A percentile compares a stretch with the other conserved stretches of the same genome.
These are phyloP conservation scores for Ustilago shanxiensis DNA, from an alignment of 1,284 basidiomycete species.

Conservation along the genomic window DNA sequence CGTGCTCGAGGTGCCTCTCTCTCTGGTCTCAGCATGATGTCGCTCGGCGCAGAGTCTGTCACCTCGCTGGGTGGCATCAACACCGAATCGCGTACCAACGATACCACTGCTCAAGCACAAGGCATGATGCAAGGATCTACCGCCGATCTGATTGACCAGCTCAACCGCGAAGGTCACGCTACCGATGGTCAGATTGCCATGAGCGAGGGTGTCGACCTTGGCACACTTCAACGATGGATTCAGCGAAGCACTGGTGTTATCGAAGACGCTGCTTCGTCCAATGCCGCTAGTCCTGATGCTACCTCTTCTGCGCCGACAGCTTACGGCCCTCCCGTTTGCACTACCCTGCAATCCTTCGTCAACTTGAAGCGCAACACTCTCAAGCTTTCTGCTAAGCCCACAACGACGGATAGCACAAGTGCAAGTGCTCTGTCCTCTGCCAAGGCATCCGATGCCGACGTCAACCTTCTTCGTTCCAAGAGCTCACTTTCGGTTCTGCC, in stretches of 20 bases:
- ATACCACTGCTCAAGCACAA: conserved; percentile 9
- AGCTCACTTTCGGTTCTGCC: conserved; percentile 43
- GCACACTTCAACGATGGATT: conserved; percentile 58
- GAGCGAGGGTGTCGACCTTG: conserved; percentile 62
- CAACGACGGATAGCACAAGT: no score
- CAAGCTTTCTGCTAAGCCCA: conserved; percentile 37
- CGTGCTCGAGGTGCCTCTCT: conserved; percentile 61
- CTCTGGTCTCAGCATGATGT: conserved; percentile 58
- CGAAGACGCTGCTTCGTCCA: conserved; percentile 5
- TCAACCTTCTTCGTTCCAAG: conserved; percentile 36
- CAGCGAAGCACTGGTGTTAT: conserved; percentile 42
- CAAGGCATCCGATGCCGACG: conserved; percentile 14
- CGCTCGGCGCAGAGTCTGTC: conserved; percentile 51
- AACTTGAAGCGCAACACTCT: conserved; percentile 66
- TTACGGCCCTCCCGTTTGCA: conserved; percentile 52
- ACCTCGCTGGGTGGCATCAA: conserved; percentile 48
- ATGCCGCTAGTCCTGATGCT: neutral
- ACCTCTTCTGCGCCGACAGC: conserved; percentile 12
- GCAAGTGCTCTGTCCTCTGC: neutral
- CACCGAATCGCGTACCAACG: conserved; percentile 21
- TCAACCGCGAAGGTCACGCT: conserved; percentile 24
- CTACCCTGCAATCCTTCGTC: conserved; percentile 65
- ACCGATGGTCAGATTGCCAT: conserved; percentile 44
- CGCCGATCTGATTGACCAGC: conserved; percentile 46
- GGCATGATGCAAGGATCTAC: conserved; percentile 56